These are phyloP conservation scores for Astrephomene gubernaculifera DNA, from an alignment of 139 green algal genomes.

Conservation along the genomic window DNA sequence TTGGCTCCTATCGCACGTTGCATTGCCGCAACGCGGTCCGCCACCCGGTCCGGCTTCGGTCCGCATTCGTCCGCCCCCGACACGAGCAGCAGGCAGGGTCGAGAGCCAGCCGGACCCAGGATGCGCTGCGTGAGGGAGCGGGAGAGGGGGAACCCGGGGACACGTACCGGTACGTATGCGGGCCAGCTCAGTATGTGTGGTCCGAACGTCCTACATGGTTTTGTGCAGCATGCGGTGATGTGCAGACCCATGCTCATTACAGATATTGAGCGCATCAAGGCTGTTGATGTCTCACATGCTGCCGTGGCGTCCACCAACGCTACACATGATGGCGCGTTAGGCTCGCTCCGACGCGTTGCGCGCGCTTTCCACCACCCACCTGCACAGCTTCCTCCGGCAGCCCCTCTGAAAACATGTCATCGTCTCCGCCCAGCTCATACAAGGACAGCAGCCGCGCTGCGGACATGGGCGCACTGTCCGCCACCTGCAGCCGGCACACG, in stretches of 20 bases:
- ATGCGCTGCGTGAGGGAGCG: neutral
- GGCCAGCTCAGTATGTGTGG: neutral
- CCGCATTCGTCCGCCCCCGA: constrained; percentile 69
- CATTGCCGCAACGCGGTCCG: neutral
- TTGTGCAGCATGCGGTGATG: neutral
- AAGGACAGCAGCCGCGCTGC: constrained; percentile 61
- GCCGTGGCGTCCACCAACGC: neutral
- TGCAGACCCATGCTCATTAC: neutral
- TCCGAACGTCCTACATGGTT: neutral
- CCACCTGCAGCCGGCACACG: constrained; percentile 41
- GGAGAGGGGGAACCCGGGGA: neutral
- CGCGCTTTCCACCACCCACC: constrained; percentile 28
- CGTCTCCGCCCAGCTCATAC: constrained; percentile 59
- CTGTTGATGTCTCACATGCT: neutral
- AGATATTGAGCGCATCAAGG: neutral
- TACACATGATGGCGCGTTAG: neutral
- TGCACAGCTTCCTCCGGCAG: constrained; percentile 54
- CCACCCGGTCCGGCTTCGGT: neutral
- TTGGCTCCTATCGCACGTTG: neutral
- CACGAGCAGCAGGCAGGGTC: constrained; percentile 56
- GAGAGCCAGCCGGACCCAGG: neutral
- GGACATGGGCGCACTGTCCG: constrained; percentile 60
- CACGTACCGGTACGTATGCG: neutral
- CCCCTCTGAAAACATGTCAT: constrained; percentile 76
- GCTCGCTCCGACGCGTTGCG: neutral